A percentile compares a stretch with the other conserved stretches of the same genome.
Conservation (phyloP, 73 alveolate genomes). For the Tetrahymena elliotti region DNA sequence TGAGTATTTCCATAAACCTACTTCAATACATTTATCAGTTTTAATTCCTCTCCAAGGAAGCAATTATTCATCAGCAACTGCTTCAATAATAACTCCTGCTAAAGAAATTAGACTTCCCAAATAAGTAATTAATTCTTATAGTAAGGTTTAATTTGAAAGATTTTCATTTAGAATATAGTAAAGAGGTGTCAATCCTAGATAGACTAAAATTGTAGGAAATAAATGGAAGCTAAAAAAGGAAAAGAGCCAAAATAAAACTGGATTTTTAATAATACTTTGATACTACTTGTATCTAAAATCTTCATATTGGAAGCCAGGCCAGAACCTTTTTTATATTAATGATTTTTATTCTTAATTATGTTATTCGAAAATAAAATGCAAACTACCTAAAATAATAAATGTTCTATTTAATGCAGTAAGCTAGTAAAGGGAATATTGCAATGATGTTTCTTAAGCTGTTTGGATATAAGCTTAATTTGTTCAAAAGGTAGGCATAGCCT, state of each 20-base stretch:
- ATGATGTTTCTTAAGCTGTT: background rate
- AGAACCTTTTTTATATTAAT: constrained; percentile 13
- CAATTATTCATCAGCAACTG: constrained; percentile 52
- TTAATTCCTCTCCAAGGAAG: constrained; percentile 45
- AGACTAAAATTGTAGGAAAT: constrained; percentile 58
- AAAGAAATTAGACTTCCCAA: constrained; percentile 5
- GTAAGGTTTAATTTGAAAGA: background rate
- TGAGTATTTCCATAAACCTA: constrained; percentile 91
- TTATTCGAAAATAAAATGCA: background rate
- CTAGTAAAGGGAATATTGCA: background rate
- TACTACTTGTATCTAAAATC: constrained; percentile 37
- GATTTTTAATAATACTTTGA: constrained; percentile 33
- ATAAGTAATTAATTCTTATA: background rate
- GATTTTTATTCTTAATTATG: background rate
- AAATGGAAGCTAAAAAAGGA: constrained; percentile 59
- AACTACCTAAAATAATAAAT: background rate
- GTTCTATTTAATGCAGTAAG: background rate
- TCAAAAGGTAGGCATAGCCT: constrained; percentile 2
- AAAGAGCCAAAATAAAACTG: constrained; percentile 49
- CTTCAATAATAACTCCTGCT: constrained; percentile 41
- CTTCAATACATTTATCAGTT: constrained; percentile 60
- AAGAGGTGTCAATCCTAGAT: constrained; percentile 52
- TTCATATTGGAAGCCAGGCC: constrained; percentile 41
- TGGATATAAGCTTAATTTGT: background rate
- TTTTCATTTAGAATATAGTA: constrained; percentile 4